Percentiles rank a stretch among this genome's conserved stretches.
Conservation (phyloP, 1,284 basidiomycete genomes). For the Trichosporon asahii region DNA sequence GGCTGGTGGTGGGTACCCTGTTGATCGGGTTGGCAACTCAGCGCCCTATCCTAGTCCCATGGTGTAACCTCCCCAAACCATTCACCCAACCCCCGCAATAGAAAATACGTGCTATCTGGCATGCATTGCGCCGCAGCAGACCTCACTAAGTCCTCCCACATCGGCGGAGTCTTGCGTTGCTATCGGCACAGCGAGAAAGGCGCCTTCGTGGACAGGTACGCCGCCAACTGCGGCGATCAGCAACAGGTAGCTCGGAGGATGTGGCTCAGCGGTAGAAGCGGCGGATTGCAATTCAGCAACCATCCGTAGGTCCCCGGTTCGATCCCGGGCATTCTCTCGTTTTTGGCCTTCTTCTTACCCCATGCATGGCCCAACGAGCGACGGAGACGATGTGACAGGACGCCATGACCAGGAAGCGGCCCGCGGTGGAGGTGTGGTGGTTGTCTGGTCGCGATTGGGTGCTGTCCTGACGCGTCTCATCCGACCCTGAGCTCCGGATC, state of each 20-base stretch:
- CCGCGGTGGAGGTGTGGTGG: neutral
- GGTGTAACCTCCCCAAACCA: too few species aligned
- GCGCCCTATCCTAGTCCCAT: neutral
- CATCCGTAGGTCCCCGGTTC: slow-evolving; percentile 9
- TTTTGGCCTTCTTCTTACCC: neutral
- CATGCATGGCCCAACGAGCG: neutral
- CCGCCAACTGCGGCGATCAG: neutral
- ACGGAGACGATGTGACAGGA: neutral
- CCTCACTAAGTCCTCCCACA: too few species aligned
- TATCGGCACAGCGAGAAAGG: too few species aligned
- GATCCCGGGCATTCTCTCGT: slow-evolving; percentile 4
- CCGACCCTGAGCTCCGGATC: neutral
- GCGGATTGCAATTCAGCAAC: neutral
- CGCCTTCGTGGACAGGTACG: neutral
- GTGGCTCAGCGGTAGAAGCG: slow-evolving; percentile 9
- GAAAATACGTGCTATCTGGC: too few species aligned
- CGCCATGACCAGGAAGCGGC: neutral
- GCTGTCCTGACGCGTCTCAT: too few species aligned
- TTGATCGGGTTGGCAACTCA: neutral
- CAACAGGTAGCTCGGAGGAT: neutral
- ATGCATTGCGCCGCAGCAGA: too few species aligned
- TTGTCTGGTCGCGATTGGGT: neutral
- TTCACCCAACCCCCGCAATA: too few species aligned
- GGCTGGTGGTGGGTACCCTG: too few species aligned
- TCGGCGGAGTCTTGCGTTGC: too few species aligned